Conservation (phyloP, 306 rosid genomes). For the Leucaena leucocephala region DNA sequence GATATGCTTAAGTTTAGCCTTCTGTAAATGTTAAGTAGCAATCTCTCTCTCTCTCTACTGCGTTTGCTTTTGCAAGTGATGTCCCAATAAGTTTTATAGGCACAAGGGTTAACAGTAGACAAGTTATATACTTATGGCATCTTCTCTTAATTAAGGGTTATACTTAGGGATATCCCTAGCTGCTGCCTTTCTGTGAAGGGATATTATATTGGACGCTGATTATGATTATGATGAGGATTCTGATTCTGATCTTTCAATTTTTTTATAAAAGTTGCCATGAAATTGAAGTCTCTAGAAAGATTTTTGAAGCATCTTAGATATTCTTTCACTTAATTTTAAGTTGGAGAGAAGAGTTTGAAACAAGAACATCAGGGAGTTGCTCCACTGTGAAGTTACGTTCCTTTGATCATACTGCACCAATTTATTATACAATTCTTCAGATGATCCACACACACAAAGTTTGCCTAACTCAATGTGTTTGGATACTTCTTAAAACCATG, state of each 20-base stretch:
- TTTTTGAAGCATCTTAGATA: constrained; percentile 6
- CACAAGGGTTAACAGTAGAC: not conserved
- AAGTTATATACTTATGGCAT: constrained; percentile 27
- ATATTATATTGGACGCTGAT: not conserved
- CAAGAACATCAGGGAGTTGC: not conserved
- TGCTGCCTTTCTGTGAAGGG: not conserved
- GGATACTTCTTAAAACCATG: too few species aligned
- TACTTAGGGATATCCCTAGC: constrained; percentile 43
- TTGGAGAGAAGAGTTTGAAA: not conserved
- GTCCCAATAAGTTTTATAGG: constrained; percentile 37
- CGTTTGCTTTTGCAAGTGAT: constrained; percentile 13
- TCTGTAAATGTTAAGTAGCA: not conserved
- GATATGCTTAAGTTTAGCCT: constrained; percentile 35
- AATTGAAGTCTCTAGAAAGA: not conserved
- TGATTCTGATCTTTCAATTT: not conserved
- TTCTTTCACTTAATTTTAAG: not conserved
- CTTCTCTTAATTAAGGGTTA: not conserved
- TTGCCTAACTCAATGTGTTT: too few species aligned
- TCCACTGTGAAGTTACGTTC: constrained; percentile 17
- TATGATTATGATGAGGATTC: constrained; percentile 7
- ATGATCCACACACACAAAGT: not conserved
- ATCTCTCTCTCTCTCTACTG: not conserved
- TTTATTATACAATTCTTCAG: too few species aligned
- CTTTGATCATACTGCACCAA: constrained; percentile 1
- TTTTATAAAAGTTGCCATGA: constrained; percentile 16